Base-by-base conservation (phyloP, 2,329 filamentous ascomycete species). In the Calonectria pauciramosa region DNA sequence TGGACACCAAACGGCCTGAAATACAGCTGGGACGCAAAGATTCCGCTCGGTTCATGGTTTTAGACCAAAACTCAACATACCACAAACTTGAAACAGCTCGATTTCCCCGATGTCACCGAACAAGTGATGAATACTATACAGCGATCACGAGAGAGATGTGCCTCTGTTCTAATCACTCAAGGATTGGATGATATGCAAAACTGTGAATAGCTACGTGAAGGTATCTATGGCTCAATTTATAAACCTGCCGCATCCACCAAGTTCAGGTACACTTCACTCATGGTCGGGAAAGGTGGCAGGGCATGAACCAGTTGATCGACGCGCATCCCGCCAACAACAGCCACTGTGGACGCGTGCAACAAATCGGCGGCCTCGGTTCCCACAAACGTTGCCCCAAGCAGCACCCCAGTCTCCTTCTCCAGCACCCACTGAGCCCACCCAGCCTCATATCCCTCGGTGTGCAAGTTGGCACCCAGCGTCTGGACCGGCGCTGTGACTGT, bases 211-310 rank as follows among this genome's bases (percentile, higher is more conserved):
- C 10, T 23, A 47, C 44, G 13, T 10, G 23, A 23, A 47, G 10
- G 44, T 23, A 1, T 9, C 3, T 13, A n/a, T 23, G 20, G 13
- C 28, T 34, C 20, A 59, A 8, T 41, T 41, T 41, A 63, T 13
- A 63, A 20, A 7, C 56, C 56, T 18, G 56, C 56, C 14, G 56
- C 56, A 41, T 63, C 56, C 34, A 63, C 14, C 34, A 63, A 38
- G 56, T 41, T 63, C 23, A 63, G 16, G 23, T 63, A 63, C 23
- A 63, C 56, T 36, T 63, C 56, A 20, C 56, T 63, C 56, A 63
- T 41, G 13, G 56, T 63, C 9, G 56, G 56, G 34, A 63, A 63
- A 9, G 56, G 26, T 7, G 56, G 56, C 23, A 63, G 14, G 20
- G 56, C 56, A 41, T 63, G 56, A 20, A 63, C 23, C 16, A 63